Evolutionary conservation across 2,329 filamentous ascomycete genomes (phyloP).

Genomic region (Fusarium sp.): DNA sequence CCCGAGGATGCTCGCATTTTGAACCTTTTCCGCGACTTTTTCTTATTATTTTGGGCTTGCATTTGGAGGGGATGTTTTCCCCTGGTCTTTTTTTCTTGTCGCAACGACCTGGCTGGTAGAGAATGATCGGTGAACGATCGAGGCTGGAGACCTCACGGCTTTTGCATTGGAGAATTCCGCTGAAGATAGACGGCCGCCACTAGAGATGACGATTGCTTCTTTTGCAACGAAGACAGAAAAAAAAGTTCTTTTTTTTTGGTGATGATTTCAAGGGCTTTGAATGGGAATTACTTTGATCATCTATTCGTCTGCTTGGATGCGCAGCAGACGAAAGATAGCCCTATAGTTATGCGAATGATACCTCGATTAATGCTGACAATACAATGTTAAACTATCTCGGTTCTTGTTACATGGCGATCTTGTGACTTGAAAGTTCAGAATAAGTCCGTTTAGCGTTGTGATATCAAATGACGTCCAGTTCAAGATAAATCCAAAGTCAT

Average conservation of each 20-base stretch:
- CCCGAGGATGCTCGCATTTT: conserved; percentile 27
- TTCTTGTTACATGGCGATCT: background rate
- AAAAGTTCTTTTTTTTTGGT: conserved; percentile 40
- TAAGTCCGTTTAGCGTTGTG: background rate
- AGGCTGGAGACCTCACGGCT: conserved; percentile 29
- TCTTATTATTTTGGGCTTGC: conserved; percentile 25
- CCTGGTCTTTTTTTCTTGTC: conserved; percentile 16
- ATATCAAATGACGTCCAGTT: background rate
- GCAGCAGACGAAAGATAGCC: conserved; percentile 8
- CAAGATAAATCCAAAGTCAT: background rate
- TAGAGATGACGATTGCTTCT: conserved; percentile 43
- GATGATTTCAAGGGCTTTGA: conserved; percentile 25
- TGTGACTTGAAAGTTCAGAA: background rate
- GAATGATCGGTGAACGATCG: conserved; percentile 12
- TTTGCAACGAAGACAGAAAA: conserved; percentile 39
- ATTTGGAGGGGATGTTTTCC: conserved; percentile 10
- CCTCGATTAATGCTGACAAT: conserved; percentile 34
- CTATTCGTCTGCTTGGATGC: conserved; percentile 22
- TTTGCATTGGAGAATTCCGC: conserved; percentile 23
- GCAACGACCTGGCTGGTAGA: conserved; percentile 20
- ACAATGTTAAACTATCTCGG: conserved; percentile 3
- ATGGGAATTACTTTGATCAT: conserved; percentile 21
- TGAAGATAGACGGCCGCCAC: conserved; percentile 31
- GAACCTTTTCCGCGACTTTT: conserved; percentile 4
- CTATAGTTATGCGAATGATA: conserved; percentile 34